phyloP scores from a whole-genome alignment of 1,139 yeast species.

The Arxiozyma heterogenica region DNA sequence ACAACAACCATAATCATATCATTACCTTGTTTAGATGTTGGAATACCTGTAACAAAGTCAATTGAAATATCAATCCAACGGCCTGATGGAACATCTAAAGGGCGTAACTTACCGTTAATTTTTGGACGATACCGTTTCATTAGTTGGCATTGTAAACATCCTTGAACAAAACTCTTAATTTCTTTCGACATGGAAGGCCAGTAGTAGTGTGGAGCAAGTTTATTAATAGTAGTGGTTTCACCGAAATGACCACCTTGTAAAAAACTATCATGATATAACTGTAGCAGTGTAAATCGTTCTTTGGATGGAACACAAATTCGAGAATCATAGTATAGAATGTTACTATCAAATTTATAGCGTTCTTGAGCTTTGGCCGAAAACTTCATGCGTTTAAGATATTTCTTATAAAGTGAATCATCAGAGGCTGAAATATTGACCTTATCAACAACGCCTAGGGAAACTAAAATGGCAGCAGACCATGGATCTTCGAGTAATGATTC shows the following conservation, averaged over 20 bases:
- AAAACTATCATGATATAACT: neutral
- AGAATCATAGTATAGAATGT: constrained; percentile 1
- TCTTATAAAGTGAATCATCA: neutral
- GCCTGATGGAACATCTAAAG: constrained; percentile 8
- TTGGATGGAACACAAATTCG: constrained; percentile 5
- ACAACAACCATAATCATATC: constrained; percentile 13
- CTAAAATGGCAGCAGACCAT: neutral
- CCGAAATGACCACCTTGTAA: neutral
- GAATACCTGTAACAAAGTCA: constrained; percentile 11
- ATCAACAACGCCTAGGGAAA: neutral
- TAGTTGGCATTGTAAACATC: constrained; percentile 11
- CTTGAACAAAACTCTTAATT: constrained; percentile 1
- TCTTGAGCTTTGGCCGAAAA: neutral
- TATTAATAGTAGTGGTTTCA: neutral
- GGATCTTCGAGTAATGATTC: neutral
- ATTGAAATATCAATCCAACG: constrained; percentile 11
- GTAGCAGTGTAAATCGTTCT: neutral
- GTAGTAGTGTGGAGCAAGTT: constrained; percentile 2
- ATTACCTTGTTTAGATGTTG: neutral
- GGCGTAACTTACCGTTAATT: constrained; percentile 4
- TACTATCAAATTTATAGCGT: neutral
- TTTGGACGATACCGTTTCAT: constrained; percentile 5
- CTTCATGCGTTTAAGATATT: neutral
- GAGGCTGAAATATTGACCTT: neutral
- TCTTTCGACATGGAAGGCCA: constrained; percentile 7